Base-by-base conservation (phyloP, 768 basidiomycete genomes). In the Lenzites betulinus region DNA sequence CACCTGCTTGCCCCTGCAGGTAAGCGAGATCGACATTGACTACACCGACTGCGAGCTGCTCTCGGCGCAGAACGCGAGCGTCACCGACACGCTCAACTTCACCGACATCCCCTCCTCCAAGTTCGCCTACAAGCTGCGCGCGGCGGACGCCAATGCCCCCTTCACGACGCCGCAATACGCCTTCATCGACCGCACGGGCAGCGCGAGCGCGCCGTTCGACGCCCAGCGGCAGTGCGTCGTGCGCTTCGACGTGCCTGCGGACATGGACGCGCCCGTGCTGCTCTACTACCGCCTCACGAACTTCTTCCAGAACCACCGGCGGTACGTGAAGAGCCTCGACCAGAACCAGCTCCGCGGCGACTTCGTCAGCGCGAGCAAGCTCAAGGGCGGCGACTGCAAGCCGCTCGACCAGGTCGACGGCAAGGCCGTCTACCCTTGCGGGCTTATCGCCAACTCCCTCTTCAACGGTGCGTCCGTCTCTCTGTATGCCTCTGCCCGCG, bases 281-380 rank as follows among this genome's bases (percentile, higher is more conserved):
- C 79, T 98, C 65, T 99, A 99, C 79, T 99, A 98, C 84, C 94
- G 93, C 76, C 83, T 93, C 71, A 93, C 92, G 49, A 95, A 95
- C 78, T 96, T 95, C 78, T 98, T 86, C 78, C 96, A 99, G 81
- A 99, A 99, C 74, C 97, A 99, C 73, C 88, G 97, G 35, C 86
- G 97, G 70, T 99, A 98, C 70, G 97, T 98, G 56, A 90, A 95
- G 79, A 95, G 92, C 71, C 76, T 92, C 43, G 85, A 95, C 70
- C 81, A 88, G 13, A 79, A 89, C 65, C 97, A 99, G 73, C 82
- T 99, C 55, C 84, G 85, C 71, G 97, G 97, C 46, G 78, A 88
- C 35, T 73, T 72, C 51, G 83, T 86, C 43, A 81, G 76, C 50
- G 52, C 73, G 16, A 68, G 56, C 23, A 71, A 77, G 54, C 78